phyloP scores from a whole-genome alignment of 305 asterid genomes.

The Withania somnifera region DNA sequence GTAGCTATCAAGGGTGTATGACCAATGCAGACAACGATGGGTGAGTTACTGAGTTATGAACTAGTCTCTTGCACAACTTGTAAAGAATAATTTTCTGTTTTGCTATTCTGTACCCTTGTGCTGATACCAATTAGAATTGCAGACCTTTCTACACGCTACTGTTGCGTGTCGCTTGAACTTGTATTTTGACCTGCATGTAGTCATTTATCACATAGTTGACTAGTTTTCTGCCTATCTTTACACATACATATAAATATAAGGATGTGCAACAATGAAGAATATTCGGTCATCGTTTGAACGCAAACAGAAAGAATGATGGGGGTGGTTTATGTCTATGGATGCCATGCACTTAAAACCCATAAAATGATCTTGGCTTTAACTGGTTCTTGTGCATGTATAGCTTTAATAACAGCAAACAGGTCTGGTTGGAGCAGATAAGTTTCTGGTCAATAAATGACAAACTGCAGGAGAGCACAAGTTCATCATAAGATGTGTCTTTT shows the following conservation, averaged over 20 bases:
- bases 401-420: neutral
- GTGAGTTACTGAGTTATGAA: neutral
- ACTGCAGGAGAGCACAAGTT: neutral
- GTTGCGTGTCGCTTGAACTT: neutral
- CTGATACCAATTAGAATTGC: neutral
- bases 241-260: too few relatives aligned
- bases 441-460: neutral
- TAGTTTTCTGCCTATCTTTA: too few relatives aligned
- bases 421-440: neutral
- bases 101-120: neutral
- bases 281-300: too few relatives aligned
- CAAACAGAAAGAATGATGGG: too few relatives aligned
- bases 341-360: too few relatives aligned
- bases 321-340: too few relatives aligned
- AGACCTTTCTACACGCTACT: neutral
- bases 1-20: neutral
- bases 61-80: neutral
- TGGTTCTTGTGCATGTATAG: neutral
- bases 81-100: neutral
- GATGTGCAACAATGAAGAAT: too few relatives aligned
- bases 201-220: too few relatives aligned
- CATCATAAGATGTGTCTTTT: neutral
- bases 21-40: neutral
- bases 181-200: neutral
- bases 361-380: neutral